Base-by-base conservation (phyloP, 2,329 filamentous ascomycete species). In the Blumeria hordei region DNA sequence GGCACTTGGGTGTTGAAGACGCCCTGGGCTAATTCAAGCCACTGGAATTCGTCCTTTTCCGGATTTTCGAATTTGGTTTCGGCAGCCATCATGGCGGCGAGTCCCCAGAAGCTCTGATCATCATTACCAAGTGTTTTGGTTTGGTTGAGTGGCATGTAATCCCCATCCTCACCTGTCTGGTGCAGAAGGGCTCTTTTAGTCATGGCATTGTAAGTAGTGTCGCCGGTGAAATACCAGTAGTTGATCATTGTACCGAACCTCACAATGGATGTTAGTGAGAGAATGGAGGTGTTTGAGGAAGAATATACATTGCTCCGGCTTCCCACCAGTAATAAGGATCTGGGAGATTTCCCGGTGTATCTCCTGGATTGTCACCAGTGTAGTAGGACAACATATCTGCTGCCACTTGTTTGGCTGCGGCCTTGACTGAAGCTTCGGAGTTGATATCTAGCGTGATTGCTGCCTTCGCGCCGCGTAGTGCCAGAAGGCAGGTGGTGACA, bases 161-260 rank as follows among this genome's bases (percentile, higher is more conserved):
- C 81, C 56, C 78, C 70, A 63, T 83, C 73, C 1, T 77, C 73
- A 55, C 85, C 85, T 54, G 81, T 78, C 67, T 94, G 87, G 64
- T 76, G 80, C 50, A 88, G 72, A 61, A 94, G 73, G 11, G 76
- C 87, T 59, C 84, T 72, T 37, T 72, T 74, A 14, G 78, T 76
- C 44, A 85, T 69, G 14, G 79, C 69, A 64, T 88, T 88, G 69
- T 84, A 92, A 36, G 74, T 73, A 3, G 73, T 69, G 63, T 90
- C 84, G 18, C 80, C 80, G 0, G 85, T 90, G 65, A 86, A 85
- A 64, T 81, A 84, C 84, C 85, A 93, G 66, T 92, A 92, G 62
- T 92, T 84, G 54, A 93, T 72, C 58, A 92, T 70, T 2, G 81
- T 72, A 21, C 76, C 77, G 67, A 80, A 73, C 71, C 88, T 78